phyloP scores from a whole-genome alignment of 495 filamentous ascomycete genomes.

The Xylaria telfairii region DNA sequence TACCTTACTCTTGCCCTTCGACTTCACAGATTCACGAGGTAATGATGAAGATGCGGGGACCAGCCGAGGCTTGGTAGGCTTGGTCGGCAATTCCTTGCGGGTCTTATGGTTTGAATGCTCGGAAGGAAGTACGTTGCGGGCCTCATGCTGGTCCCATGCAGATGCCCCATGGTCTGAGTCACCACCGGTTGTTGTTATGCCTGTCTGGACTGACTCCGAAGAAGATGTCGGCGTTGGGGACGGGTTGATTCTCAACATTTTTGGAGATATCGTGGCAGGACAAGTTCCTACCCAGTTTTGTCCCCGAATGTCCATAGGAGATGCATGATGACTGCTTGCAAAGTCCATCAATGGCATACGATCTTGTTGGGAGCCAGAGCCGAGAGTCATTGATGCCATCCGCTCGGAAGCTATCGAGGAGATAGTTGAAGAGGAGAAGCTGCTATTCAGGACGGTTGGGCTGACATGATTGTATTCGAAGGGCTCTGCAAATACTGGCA shows the following conservation, averaged over 20 bases:
- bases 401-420: conserved; percentile 36
- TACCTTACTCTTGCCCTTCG: conserved; percentile 28
- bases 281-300: conserved; percentile 28
- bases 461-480: conserved; percentile 30
- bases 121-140: conserved; percentile 21
- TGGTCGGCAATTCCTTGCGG: conserved; percentile 44
- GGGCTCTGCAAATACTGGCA: conserved; percentile 34
- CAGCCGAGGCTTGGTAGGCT: conserved; percentile 51
- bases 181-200: conserved; percentile 27
- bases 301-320: conserved; percentile 18
- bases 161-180: conserved; percentile 31
- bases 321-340: conserved; percentile 19
- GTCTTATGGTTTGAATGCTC: conserved; percentile 29
- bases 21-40: conserved; percentile 12
- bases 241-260: conserved; percentile 41
- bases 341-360: conserved; percentile 19
- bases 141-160: conserved; percentile 27
- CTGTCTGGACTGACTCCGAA: conserved; percentile 42
- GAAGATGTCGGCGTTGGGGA: conserved; percentile 43
- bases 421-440: conserved; percentile 35
- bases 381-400: conserved; percentile 36
- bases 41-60: conserved; percentile 37
- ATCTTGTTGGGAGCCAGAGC: conserved; percentile 22
- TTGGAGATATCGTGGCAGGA: conserved; percentile 46
- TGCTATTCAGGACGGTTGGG: conserved; percentile 25